These are phyloP conservation scores for Lentinula guzmanii DNA, from an alignment of 768 basidiomycete species.

Conservation along the genomic window DNA sequence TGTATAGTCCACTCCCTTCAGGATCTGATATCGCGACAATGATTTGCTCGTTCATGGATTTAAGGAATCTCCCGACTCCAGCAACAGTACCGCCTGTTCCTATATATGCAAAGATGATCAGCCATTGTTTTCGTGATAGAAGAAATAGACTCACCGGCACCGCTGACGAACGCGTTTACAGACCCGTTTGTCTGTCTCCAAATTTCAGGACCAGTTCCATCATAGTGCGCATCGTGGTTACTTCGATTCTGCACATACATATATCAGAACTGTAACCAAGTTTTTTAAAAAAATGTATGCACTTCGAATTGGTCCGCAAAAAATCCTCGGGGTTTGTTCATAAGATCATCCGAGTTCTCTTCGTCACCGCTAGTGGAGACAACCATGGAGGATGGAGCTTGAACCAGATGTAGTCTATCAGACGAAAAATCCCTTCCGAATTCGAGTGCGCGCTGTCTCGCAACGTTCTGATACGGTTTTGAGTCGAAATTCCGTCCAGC, in stretches of 20 bases:
- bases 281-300: background rate
- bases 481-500: background rate
- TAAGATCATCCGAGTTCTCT: slow-evolving; percentile 29
- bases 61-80: slow-evolving; percentile 76
- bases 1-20: slow-evolving; percentile 91
- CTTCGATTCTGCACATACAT: slow-evolving; percentile 63
- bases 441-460: slow-evolving; percentile 66
- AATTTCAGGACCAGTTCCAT: slow-evolving; percentile 92
- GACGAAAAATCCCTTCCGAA: slow-evolving; percentile 49
- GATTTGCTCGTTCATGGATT: slow-evolving; percentile 61
- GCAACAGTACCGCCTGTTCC: slow-evolving; percentile 97
- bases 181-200: slow-evolving; percentile 86
- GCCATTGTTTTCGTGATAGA: background rate
- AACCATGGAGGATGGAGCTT: slow-evolving; percentile 43
- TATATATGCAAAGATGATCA: slow-evolving; percentile 17
- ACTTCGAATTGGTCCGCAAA: slow-evolving; percentile 97
- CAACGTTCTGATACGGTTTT: slow-evolving; percentile 64
- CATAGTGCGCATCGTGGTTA: slow-evolving; percentile 85
- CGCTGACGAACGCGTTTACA: slow-evolving; percentile 81
- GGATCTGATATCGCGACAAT: slow-evolving; percentile 82
- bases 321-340: slow-evolving; percentile 65
- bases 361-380: slow-evolving; percentile 45
- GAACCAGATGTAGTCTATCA: slow-evolving; percentile 25
- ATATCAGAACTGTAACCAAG: background rate
- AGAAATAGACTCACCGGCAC: slow-evolving; percentile 55